Evolutionary conservation across 1,139 yeast genomes (phyloP).

Genomic region (Meyerozyma guilliermondii): DNA sequence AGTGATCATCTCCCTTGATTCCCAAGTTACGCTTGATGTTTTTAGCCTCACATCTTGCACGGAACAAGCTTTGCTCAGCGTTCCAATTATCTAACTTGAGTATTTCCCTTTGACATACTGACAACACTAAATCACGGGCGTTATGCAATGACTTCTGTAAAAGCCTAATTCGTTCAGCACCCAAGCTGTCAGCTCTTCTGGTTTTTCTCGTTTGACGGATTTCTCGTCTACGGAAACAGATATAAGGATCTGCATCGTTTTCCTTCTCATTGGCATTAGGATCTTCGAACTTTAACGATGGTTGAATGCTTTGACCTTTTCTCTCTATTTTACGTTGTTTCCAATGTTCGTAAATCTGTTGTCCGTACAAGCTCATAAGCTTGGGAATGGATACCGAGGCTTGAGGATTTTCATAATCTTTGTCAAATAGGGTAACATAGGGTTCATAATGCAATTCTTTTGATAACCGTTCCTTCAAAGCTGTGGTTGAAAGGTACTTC

Average conservation of each 20-base stretch:
- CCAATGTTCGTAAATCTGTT: constrained; percentile 77
- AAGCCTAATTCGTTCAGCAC: constrained; percentile 76
- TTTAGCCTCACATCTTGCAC: constrained; percentile 68
- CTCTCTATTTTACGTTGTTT: constrained; percentile 64
- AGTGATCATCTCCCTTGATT: constrained; percentile 80
- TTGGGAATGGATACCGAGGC: constrained; percentile 33
- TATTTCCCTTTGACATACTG: constrained; percentile 73
- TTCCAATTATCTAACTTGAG: constrained; percentile 54
- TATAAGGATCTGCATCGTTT: constrained; percentile 87
- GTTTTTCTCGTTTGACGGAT: constrained; percentile 95
- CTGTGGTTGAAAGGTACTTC: constrained; percentile 33
- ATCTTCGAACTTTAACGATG: constrained; percentile 78
- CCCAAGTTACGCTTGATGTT: constrained; percentile 68
- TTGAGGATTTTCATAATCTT: constrained; percentile 21
- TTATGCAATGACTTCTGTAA: constrained; percentile 73
- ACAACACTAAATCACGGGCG: constrained; percentile 65
- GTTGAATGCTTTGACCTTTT: constrained; percentile 67
- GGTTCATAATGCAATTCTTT: constrained; percentile 37
- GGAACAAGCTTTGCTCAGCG: constrained; percentile 60
- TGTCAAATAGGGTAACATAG: constrained; percentile 49
- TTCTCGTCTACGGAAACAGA: constrained; percentile 93
- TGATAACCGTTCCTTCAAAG: constrained; percentile 35
- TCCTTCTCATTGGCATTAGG: constrained; percentile 75
- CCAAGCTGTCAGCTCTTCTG: constrained; percentile 87
- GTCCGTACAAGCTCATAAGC: constrained; percentile 62